Base-by-base conservation (phyloP, 768 basidiomycete genomes). In the Agaricus blazei region DNA sequence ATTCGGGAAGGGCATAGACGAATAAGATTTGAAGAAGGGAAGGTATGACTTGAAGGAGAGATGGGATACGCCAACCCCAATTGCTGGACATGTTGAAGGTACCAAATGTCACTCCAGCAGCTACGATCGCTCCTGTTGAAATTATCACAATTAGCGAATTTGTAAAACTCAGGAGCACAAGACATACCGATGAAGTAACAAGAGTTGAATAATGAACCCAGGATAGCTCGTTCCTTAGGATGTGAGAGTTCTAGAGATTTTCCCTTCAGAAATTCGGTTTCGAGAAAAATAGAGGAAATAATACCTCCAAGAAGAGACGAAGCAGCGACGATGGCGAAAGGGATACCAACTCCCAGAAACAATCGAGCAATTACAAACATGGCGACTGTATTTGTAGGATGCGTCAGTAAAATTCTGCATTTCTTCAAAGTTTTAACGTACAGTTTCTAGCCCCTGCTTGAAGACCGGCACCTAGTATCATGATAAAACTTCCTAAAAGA, bases 11-110 rank as follows among this genome's bases (percentile, higher is more conserved):
- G 62, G 82, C 79, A 63, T 68, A 77, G 51, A 86, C 72, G 65
- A 87, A 82, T 27, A 59, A 56, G 43, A 85, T 62, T 58, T 86
- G 84, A 23, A 85, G 66, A 9, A 73, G 31, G 56, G 77, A 78
- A 1, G 85, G 85, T 0, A 75, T 63, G 34, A 79, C 59, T 64
- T 87, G 85, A 4, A 85, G 73, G 42, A 81, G 62, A n/a, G 83
- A 80, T 0, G 84, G 85, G 23, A 86, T 83, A n/a, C 85, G 75
- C 85, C 85, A 87, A 9, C 79, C 82, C 83, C 83, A 84, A 60
- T 81, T 75, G 48, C 60, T 77, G 0, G 61, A 46, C 74, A 87
- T 82, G 8, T 69, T 58, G 71, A 87, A 88, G 0, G 87, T 87
- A 8, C 81, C 81, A 36, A 86, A 78, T 0, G 84, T 88, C 1